Conservation (phyloP, 495 filamentous ascomycete genomes). For the Pyronema domesticum region DNA sequence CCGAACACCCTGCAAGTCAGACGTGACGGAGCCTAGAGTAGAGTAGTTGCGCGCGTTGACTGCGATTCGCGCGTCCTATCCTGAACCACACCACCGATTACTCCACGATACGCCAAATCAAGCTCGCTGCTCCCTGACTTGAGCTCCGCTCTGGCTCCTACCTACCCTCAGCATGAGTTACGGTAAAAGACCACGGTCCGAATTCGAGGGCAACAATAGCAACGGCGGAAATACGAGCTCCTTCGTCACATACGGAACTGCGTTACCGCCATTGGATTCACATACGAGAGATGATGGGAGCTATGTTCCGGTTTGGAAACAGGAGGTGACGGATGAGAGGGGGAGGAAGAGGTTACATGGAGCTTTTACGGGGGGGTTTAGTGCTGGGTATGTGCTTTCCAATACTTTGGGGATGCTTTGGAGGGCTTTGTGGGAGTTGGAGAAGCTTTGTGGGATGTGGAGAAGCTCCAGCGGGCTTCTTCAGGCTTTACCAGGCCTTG, state of each 20-base stretch:
- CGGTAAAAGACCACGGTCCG: conserved; percentile 53
- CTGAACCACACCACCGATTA: too few species aligned
- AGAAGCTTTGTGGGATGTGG: too few species aligned
- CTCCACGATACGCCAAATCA: too few species aligned
- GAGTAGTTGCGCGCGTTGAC: too few species aligned
- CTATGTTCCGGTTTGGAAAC: conserved; percentile 89
- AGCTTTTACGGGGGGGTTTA: conserved; percentile 92
- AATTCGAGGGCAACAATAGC: conserved; percentile 37
- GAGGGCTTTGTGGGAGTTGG: background rate
- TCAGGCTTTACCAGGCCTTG: too few species aligned
- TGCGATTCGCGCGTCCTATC: too few species aligned
- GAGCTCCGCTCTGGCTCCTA: too few species aligned
- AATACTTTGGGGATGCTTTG: background rate
- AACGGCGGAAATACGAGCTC: conserved; percentile 54
- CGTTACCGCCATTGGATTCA: conserved; percentile 63
- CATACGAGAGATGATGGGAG: conserved; percentile 78
- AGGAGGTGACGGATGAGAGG: conserved; percentile 86
- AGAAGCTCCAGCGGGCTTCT: too few species aligned
- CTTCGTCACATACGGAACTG: conserved; percentile 69
- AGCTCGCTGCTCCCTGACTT: too few species aligned
- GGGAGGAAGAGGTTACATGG: conserved; percentile 85
- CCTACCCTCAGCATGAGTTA: too few species aligned
- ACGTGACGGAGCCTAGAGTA: too few species aligned
- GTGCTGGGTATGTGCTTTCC: conserved; percentile 57
- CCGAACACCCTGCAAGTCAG: too few species aligned